These are phyloP conservation scores for Chlorella variabilis DNA, from an alignment of 163 green algal genomes.

Conservation along the genomic window DNA sequence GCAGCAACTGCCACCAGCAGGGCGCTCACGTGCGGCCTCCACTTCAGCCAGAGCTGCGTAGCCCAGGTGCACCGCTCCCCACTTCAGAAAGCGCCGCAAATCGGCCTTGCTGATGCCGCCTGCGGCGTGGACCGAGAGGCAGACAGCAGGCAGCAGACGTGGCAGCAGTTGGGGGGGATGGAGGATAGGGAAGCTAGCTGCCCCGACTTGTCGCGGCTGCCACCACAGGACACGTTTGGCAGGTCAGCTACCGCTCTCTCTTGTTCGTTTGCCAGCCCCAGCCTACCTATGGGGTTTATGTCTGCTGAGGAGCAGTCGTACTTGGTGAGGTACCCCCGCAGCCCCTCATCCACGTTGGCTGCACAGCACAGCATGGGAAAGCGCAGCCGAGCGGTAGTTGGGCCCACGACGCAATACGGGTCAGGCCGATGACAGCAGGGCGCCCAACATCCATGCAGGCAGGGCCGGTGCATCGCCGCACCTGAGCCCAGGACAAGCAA, in stretches of 20 bases:
- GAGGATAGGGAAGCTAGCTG: no score
- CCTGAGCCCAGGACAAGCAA: conserved; percentile 91
- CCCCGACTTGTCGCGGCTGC: no score
- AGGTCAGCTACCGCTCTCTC: no score
- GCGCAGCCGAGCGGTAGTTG: no score
- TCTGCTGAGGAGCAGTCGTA: conserved; percentile 96
- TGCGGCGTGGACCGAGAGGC: no score
- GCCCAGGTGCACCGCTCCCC: conserved; percentile 82
- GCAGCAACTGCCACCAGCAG: no score
- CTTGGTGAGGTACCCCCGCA: conserved; percentile 91
- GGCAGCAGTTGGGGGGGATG: no score
- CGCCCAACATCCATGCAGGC: neutral
- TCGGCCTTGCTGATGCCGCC: conserved; percentile 87
- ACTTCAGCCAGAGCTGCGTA: conserved; percentile 84
- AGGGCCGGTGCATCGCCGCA: neutral
- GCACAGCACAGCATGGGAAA: neutral
- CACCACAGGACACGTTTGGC: no score
- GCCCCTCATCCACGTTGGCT: conserved; percentile 95
- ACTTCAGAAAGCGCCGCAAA: conserved; percentile 90
- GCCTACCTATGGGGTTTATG: conserved; percentile 95
- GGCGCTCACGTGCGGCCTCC: conserved; percentile 65
- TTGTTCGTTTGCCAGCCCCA: no score
- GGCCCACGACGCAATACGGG: no score
- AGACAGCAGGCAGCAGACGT: no score
- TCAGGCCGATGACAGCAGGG: no score